Evolutionary conservation across 2,329 filamentous ascomycete species (phyloP).

Genomic region (Colletotrichum destructivum): DNA sequence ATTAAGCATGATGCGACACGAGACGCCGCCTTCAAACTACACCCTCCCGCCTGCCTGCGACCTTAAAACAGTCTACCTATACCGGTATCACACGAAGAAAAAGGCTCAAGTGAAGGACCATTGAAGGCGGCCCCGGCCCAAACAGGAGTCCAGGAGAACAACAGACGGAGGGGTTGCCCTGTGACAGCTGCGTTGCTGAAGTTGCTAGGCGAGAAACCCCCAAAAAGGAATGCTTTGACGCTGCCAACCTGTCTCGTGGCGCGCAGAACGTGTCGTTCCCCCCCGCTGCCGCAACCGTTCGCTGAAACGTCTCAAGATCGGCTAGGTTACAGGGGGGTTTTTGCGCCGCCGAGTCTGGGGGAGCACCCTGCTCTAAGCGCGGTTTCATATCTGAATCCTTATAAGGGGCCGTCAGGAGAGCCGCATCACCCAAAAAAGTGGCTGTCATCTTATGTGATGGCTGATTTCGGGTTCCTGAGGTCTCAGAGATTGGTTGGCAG

Average conservation of each 20-base stretch:
- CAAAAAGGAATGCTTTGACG: constrained; percentile 2
- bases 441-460: constrained; percentile 26
- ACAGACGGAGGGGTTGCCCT: constrained; percentile 18
- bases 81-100: background rate
- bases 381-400: constrained; percentile 14
- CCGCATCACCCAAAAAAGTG: constrained; percentile 7
- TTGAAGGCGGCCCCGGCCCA: constrained; percentile 26
- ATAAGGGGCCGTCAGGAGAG: constrained; percentile 1
- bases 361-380: constrained; percentile 11
- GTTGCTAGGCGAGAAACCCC: background rate
- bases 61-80: constrained; percentile 7
- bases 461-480: constrained; percentile 5
- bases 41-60: constrained; percentile 20
- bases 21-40: constrained; percentile 18
- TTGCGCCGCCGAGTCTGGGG: constrained; percentile 30
- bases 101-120: constrained; percentile 5
- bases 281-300: constrained; percentile 27
- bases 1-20: constrained; percentile 38
- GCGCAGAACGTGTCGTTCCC: background rate
- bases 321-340: constrained; percentile 23
- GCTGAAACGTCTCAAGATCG: constrained; percentile 40
- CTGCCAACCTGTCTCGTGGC: background rate
- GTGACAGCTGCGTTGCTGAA: background rate
- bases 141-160: constrained; percentile 35
- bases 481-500: constrained; percentile 34